Evolutionary conservation across 1,284 basidiomycete genomes (phyloP).

Genomic region (Abortiporus biennis): DNA sequence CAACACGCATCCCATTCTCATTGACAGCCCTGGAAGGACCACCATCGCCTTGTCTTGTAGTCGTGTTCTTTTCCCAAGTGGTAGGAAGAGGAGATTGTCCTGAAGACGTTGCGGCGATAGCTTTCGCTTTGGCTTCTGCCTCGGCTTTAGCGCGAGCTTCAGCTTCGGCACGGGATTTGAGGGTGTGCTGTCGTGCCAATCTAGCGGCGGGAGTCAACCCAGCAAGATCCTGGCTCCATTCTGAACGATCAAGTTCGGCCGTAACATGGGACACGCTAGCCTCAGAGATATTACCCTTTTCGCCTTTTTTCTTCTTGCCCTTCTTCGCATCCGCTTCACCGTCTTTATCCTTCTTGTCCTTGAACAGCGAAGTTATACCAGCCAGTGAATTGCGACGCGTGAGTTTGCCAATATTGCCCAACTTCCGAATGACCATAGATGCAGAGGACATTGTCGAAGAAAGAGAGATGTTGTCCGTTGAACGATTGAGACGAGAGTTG

Average conservation of each 20-base stretch:
- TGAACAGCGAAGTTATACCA: constrained; percentile 92
- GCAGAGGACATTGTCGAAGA: constrained; percentile 96
- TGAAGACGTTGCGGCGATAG: constrained; percentile 29
- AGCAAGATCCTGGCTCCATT: constrained; percentile 42
- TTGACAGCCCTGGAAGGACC: constrained; percentile 43
- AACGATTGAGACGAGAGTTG: constrained; percentile 88
- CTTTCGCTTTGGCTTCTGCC: constrained; percentile 38
- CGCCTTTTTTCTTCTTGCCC: constrained; percentile 36
- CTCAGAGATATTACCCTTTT: constrained; percentile 63
- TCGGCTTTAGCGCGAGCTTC: constrained; percentile 64
- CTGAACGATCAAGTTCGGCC: constrained; percentile 75
- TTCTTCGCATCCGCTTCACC: constrained; percentile 37
- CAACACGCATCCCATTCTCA: constrained; percentile 63
- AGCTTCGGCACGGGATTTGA: constrained; percentile 80
- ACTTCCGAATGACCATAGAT: constrained; percentile 95
- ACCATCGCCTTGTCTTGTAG: constrained; percentile 39
- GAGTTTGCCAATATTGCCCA: constrained; percentile 91
- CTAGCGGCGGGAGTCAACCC: constrained; percentile 92
- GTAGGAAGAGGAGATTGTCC: constrained; percentile 39
- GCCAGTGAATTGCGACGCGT: constrained; percentile 86
- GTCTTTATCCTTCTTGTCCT: constrained; percentile 77
- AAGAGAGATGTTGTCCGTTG: constrained; percentile 96
- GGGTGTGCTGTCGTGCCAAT: constrained; percentile 84
- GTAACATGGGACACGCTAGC: constrained; percentile 81
- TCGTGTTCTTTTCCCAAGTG: constrained; percentile 80